Conservation (phyloP, 805 yeast genomes). For the Candida montana region DNA sequence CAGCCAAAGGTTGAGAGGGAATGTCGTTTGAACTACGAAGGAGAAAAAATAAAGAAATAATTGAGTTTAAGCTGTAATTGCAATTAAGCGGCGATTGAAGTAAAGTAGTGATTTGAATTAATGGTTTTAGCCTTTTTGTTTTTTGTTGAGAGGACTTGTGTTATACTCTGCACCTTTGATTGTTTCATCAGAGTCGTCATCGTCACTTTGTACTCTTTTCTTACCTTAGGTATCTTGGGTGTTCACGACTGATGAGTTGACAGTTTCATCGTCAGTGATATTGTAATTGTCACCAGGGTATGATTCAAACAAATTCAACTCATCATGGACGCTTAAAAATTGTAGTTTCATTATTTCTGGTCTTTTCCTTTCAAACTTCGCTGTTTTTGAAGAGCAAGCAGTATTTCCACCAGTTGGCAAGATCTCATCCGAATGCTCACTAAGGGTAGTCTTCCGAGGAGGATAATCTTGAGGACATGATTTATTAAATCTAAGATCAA, state of each 20-base stretch:
- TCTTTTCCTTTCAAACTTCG: background rate
- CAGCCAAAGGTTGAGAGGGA: no score
- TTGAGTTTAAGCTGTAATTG: no score
- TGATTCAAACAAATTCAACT: slow-evolving; percentile 5
- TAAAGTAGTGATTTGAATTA: slow-evolving; percentile 3
- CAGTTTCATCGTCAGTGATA: slow-evolving; percentile 2
- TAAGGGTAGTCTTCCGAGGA: no score
- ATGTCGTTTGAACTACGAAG: background rate
- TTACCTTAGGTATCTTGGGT: background rate
- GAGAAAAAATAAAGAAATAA: no score
- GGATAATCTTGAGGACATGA: no score
- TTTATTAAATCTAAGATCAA: no score
- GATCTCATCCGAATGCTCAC: slow-evolving; percentile 26
- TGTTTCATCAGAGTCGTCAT: background rate
- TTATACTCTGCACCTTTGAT: background rate
- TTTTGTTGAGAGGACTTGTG: slow-evolving; percentile 11
- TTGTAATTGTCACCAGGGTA: background rate
- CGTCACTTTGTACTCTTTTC: background rate
- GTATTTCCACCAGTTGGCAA: slow-evolving; percentile 11
- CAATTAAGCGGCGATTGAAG: background rate
- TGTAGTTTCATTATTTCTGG: slow-evolving; percentile 1
- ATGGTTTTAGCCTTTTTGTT: slow-evolving; percentile 11
- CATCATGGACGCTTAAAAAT: slow-evolving; percentile 13
- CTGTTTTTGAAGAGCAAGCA: background rate
- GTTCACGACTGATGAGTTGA: slow-evolving; percentile 4